These are phyloP conservation scores for Rosa multiflora DNA, from an alignment of 306 rosid genomes.

Conservation along the genomic window DNA sequence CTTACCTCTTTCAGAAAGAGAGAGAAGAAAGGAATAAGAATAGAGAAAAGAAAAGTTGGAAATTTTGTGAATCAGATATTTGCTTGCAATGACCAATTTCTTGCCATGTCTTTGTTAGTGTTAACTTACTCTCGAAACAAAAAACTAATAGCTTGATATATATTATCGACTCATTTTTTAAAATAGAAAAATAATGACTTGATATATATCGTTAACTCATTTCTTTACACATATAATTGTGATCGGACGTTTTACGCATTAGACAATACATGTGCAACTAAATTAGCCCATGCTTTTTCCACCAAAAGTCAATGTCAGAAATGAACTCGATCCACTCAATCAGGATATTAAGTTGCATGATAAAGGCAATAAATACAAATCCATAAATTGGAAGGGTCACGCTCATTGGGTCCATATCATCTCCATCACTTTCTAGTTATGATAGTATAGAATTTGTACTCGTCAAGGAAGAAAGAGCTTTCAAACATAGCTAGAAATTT, in stretches of 20 bases:
- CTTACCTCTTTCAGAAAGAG: not conserved
- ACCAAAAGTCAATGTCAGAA: not conserved
- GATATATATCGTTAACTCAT: no score
- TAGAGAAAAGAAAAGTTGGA: not conserved
- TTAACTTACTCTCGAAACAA: no score
- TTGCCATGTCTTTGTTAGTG: not conserved
- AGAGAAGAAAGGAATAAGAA: not conserved
- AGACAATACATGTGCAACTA: slow-evolving; percentile 3
- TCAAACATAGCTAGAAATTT: not conserved
- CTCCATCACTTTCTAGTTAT: not conserved
- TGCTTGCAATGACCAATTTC: not conserved
- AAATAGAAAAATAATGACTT: no score
- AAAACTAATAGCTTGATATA: no score
- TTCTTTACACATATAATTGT: no score
- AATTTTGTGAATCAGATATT: not conserved
- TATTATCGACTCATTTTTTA: no score
- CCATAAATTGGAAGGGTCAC: not conserved
- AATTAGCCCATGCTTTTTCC: not conserved
- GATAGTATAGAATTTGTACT: not conserved
- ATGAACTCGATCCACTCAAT: slow-evolving; percentile 1
- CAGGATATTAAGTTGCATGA: not conserved
- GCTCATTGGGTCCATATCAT: not conserved
- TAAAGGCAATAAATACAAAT: not conserved
- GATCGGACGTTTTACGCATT: not conserved
- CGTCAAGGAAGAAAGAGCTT: not conserved